phyloP scores from a whole-genome alignment of 495 filamentous ascomycete genomes.

The Astrothelium subdiscretum region DNA sequence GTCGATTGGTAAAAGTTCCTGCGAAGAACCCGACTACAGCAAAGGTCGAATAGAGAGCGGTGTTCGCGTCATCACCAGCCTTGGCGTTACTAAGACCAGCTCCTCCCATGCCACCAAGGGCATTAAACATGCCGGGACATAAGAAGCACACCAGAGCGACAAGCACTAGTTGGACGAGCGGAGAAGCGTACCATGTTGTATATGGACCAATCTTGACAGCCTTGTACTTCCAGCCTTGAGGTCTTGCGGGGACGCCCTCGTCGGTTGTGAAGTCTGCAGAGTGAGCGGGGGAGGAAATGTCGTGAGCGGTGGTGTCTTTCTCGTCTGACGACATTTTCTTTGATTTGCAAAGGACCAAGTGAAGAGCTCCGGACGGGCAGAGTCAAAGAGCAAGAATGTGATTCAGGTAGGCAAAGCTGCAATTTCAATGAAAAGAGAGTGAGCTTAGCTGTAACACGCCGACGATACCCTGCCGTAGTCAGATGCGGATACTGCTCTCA shows the following conservation, averaged over 20 bases:
- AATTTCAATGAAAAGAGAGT: neutral
- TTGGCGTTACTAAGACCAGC: slow-evolving; percentile 51
- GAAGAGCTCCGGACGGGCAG: neutral
- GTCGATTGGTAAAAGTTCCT: slow-evolving; percentile 60
- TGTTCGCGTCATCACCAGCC: slow-evolving; percentile 57
- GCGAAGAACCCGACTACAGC: slow-evolving; percentile 81
- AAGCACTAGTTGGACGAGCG: slow-evolving; percentile 14
- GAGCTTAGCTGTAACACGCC: neutral
- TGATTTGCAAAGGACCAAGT: neutral
- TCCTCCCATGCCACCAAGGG: slow-evolving; percentile 48
- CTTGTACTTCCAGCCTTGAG: slow-evolving; percentile 14
- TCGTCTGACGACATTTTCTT: slow-evolving; percentile 11
- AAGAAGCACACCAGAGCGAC: slow-evolving; percentile 23
- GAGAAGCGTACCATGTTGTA: slow-evolving; percentile 18
- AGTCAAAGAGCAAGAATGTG: neutral
- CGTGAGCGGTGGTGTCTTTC: slow-evolving; percentile 1
- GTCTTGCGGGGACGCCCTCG: neutral
- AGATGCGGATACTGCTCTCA: neutral
- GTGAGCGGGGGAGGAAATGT: slow-evolving; percentile 2
- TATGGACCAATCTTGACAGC: slow-evolving; percentile 5
- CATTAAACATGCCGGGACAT: slow-evolving; percentile 52
- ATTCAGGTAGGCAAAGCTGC: neutral
- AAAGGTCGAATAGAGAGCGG: slow-evolving; percentile 72
- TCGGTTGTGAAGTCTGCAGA: slow-evolving; percentile 1
- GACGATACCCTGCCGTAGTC: neutral